Percentiles rank a stretch among this genome's conserved stretches.
These are phyloP conservation scores for Dothideomycetidae sp. DNA, from an alignment of 2,329 filamentous ascomycete species.

Conservation along the genomic window DNA sequence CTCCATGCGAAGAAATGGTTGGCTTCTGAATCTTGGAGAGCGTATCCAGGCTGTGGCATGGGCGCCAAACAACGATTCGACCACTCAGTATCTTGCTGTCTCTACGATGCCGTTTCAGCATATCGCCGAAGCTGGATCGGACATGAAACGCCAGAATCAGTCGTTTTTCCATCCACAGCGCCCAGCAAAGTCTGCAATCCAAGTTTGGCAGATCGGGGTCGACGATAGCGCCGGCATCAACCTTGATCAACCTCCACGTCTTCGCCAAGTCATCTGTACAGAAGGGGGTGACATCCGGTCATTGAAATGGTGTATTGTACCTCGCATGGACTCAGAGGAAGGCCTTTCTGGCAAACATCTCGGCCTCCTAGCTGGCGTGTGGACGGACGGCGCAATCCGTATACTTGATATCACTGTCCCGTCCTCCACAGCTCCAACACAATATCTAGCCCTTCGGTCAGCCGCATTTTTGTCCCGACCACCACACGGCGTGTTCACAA, in stretches of 20 bases:
- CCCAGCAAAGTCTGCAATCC: slow-evolving; percentile 37
- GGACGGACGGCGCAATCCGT: slow-evolving; percentile 42
- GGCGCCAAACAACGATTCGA: slow-evolving; percentile 27
- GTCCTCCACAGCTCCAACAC: slow-evolving; percentile 12
- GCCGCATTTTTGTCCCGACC: slow-evolving; percentile 38
- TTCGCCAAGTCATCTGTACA: slow-evolving; percentile 40
- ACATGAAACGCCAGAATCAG: slow-evolving; percentile 22
- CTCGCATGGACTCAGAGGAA: slow-evolving; percentile 20
- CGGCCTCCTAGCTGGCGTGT: slow-evolving; percentile 43
- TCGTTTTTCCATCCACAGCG: slow-evolving; percentile 38
- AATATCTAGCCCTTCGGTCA: slow-evolving; percentile 29
- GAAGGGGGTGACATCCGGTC: slow-evolving; percentile 42
- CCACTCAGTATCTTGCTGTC: slow-evolving; percentile 44
- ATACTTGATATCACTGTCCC: slow-evolving; percentile 36
- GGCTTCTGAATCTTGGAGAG: slow-evolving; percentile 43
- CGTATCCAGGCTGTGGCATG: slow-evolving; percentile 38
- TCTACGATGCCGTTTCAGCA: slow-evolving; percentile 22
- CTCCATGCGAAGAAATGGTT: slow-evolving; percentile 29
- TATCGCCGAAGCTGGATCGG: slow-evolving; percentile 19
- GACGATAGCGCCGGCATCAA: slow-evolving; percentile 28
- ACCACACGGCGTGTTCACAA: slow-evolving; percentile 41
- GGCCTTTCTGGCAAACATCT: slow-evolving; percentile 24
- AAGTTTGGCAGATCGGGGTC: slow-evolving; percentile 44
- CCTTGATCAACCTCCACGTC: slow-evolving; percentile 28
- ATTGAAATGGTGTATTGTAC: slow-evolving; percentile 43